Evolutionary conservation across 345 rosid species (phyloP).

Genomic region (Syzygium grande): DNA sequence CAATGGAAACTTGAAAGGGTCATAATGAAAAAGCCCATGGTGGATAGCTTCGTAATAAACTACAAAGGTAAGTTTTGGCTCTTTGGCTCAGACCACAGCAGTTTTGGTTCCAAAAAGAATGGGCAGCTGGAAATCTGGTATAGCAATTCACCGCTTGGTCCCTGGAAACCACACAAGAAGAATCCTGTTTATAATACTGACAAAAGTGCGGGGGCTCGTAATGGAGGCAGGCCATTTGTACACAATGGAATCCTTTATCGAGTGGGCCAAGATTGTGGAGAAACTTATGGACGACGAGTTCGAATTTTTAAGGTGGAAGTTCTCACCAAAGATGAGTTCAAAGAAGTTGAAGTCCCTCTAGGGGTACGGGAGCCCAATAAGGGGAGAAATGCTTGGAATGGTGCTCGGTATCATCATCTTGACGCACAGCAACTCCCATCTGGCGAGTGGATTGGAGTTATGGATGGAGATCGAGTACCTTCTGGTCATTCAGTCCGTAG

Average conservation of each 20-base stretch:
- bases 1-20: constrained; percentile 67
- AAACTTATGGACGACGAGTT: constrained; percentile 62
- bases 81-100: constrained; percentile 82
- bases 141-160: constrained; percentile 78
- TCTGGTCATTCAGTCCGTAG: constrained; percentile 62
- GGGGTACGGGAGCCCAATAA: constrained; percentile 36
- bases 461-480: constrained; percentile 86
- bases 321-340: constrained; percentile 57
- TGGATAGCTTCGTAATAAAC: constrained; percentile 54
- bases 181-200: constrained; percentile 69
- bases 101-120: constrained; percentile 52
- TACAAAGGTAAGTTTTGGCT: constrained; percentile 66
- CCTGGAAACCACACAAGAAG: constrained; percentile 89
- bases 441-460: constrained; percentile 70
- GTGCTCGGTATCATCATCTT: constrained; percentile 76
- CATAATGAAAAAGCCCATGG: constrained; percentile 62
- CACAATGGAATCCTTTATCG: constrained; percentile 73
- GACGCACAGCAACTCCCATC: constrained; percentile 72
- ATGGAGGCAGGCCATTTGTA: constrained; percentile 81
- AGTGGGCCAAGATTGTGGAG: constrained; percentile 93
- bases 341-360: constrained; percentile 69
- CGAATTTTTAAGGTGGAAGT: constrained; percentile 57
- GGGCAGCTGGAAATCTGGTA: constrained; percentile 91
- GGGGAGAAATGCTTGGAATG: constrained; percentile 81
- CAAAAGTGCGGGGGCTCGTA: constrained; percentile 68